These are phyloP conservation scores for Thielaviopsis musarum DNA, from an alignment of 2,329 filamentous ascomycete species.

Conservation along the genomic window DNA sequence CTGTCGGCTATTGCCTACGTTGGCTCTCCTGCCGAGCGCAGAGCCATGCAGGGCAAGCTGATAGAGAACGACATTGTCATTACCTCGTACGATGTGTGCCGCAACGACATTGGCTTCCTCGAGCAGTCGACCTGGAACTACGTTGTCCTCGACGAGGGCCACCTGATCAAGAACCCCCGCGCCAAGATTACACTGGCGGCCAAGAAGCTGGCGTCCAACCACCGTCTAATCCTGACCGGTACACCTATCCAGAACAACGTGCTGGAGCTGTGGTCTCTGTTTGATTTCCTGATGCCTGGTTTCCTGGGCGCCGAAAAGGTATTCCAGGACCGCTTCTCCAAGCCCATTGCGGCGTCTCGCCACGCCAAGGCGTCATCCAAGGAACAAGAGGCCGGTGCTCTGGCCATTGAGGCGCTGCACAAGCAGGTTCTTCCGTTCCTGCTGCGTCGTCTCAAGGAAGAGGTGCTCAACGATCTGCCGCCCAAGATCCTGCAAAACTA, in stretches of 20 bases:
- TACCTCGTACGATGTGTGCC: conserved; percentile 94
- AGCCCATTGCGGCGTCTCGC: conserved; percentile 84
- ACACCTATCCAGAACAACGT: conserved; percentile 98
- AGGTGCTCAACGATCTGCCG: conserved; percentile 87
- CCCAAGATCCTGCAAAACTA: conserved; percentile 99
- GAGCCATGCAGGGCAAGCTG: conserved; percentile 50
- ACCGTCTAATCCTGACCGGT: conserved; percentile 87
- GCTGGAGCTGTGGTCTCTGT: conserved; percentile 89
- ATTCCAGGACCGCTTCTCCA: conserved; percentile 89
- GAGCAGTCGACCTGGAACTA: conserved; percentile 88
- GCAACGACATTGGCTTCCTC: conserved; percentile 82
- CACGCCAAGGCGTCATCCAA: conserved; percentile 96
- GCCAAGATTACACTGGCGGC: conserved; percentile 91
- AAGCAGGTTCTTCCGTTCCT: conserved; percentile 97
- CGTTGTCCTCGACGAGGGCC: conserved; percentile 88
- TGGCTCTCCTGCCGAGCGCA: conserved; percentile 68
- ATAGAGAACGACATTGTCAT: conserved; percentile 79
- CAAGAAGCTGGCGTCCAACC: conserved; percentile 78
- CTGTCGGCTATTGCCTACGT: conserved; percentile 80
- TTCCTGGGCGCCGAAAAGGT: conserved; percentile 90
- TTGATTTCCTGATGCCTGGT: conserved; percentile 97
- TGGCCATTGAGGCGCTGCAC: conserved; percentile 95
- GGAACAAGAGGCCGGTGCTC: conserved; percentile 88
- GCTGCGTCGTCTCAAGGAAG: conserved; percentile 88
- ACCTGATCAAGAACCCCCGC: conserved; percentile 96